These are phyloP conservation scores for Penicillium oxalicum DNA, from an alignment of 2,329 filamentous ascomycete genomes.

Conservation along the genomic window DNA sequence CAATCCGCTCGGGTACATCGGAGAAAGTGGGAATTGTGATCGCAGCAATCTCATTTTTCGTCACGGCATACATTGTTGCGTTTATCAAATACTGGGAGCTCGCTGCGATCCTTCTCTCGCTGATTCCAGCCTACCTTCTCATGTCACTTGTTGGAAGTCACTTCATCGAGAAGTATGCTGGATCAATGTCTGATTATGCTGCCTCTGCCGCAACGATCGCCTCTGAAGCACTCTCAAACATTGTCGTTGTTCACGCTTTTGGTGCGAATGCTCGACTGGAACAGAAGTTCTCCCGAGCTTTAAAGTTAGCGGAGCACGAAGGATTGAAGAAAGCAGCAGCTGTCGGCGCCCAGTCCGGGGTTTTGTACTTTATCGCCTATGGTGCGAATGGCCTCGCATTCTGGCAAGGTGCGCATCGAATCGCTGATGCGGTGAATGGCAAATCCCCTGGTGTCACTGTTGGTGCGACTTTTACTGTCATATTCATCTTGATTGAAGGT, in stretches of 20 bases:
- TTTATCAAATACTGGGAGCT: conserved; percentile 60
- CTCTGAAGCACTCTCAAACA: conserved; percentile 55
- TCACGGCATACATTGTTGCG: conserved; percentile 61
- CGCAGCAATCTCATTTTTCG: conserved; percentile 58
- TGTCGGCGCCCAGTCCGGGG: conserved; percentile 54
- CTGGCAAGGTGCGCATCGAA: conserved; percentile 58
- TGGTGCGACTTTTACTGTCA: conserved; percentile 34
- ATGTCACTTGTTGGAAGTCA: conserved; percentile 53
- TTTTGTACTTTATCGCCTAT: conserved; percentile 63
- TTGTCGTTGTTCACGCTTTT: conserved; percentile 59
- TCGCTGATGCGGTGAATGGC: conserved; percentile 35
- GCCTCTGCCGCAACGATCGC: conserved; percentile 58
- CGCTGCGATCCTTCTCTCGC: conserved; percentile 58
- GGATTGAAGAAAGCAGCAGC: conserved; percentile 55
- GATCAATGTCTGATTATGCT: conserved; percentile 48
- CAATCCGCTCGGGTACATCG: conserved; percentile 61
- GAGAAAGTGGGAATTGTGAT: conserved; percentile 66
- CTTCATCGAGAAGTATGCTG: conserved; percentile 48
- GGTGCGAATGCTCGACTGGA: conserved; percentile 55
- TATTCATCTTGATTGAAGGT: conserved; percentile 37
- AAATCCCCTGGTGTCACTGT: conserved; percentile 23
- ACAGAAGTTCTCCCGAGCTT: conserved; percentile 51
- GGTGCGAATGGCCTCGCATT: conserved; percentile 62
- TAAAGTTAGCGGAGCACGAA: conserved; percentile 46
- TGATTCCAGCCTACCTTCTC: conserved; percentile 58